Evolutionary conservation across 257 asterid genomes (phyloP).

Genomic region (Henckelia pumila): DNA sequence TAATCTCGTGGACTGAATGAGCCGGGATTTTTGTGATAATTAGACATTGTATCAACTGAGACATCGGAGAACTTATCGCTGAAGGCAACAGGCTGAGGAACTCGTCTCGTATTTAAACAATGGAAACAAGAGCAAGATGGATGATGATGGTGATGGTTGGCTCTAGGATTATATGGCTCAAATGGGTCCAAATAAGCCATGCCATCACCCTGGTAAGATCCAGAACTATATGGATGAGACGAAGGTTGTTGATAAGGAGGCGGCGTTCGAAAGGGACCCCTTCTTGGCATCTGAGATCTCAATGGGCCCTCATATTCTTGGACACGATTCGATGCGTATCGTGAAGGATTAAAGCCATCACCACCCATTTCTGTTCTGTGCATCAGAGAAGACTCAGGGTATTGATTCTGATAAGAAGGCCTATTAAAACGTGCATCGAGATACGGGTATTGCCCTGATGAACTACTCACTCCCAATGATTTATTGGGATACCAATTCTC

Average conservation of each 20-base stretch:
- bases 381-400: slow-evolving; percentile 37
- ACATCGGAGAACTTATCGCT: slow-evolving; percentile 36
- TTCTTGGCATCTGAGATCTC: slow-evolving; percentile 43
- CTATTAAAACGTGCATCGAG: slow-evolving; percentile 34
- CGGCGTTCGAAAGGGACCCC: slow-evolving; percentile 38
- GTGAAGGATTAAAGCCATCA: slow-evolving; percentile 54
- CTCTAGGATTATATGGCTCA: slow-evolving; percentile 40
- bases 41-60: slow-evolving; percentile 31
- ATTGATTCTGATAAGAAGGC: slow-evolving; percentile 38
- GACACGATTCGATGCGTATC: slow-evolving; percentile 29
- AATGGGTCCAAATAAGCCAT: slow-evolving; percentile 34
- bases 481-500: slow-evolving; percentile 41
- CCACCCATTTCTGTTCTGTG: slow-evolving; percentile 44
- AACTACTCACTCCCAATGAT: slow-evolving; percentile 33
- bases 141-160: slow-evolving; percentile 62
- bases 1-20: slow-evolving; percentile 35
- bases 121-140: slow-evolving; percentile 74
- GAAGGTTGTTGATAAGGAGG: slow-evolving; percentile 35
- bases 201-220: slow-evolving; percentile 43
- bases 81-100: slow-evolving; percentile 32
- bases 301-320: slow-evolving; percentile 43
- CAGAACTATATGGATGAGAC: slow-evolving; percentile 37
- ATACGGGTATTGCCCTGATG: slow-evolving; percentile 29
- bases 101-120: slow-evolving; percentile 46
- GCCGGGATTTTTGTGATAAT: slow-evolving; percentile 33